These are phyloP conservation scores for Hyphopichia homilentoma DNA, from an alignment of 805 yeast species.

Conservation along the genomic window DNA sequence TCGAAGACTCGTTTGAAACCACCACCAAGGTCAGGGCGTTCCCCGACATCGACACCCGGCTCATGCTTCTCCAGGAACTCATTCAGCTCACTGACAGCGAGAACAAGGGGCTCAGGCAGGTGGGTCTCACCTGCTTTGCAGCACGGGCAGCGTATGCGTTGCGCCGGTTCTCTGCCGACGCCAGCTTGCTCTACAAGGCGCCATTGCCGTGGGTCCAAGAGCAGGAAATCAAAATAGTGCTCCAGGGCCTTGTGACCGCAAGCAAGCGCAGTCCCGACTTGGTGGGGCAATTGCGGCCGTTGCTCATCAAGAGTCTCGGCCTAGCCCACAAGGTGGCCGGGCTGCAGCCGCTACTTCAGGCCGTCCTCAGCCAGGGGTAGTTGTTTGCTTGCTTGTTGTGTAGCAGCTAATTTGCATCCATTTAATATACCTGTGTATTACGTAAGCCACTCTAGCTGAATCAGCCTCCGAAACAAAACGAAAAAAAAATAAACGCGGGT, in stretches of 20 bases:
- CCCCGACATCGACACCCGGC: slow-evolving; percentile 47
- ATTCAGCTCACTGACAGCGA: slow-evolving; percentile 27
- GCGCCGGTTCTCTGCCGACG: slow-evolving; percentile 62
- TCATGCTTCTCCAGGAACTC: slow-evolving; percentile 50
- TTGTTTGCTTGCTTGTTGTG: too few relatives aligned
- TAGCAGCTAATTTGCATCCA: too few relatives aligned
- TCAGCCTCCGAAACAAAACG: too few relatives aligned
- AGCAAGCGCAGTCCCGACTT: too few relatives aligned
- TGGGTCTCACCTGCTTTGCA: slow-evolving; percentile 37
- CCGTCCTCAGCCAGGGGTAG: too few relatives aligned
- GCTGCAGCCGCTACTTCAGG: too few relatives aligned
- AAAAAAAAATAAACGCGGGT: too few relatives aligned
- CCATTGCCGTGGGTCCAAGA: slow-evolving; percentile 70
- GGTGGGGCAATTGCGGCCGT: too few relatives aligned
- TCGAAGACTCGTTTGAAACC: slow-evolving; percentile 57
- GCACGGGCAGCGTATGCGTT: slow-evolving; percentile 59
- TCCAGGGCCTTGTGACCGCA: slow-evolving; percentile 48
- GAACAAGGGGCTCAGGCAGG: slow-evolving; percentile 20
- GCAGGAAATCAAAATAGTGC: slow-evolving; percentile 50
- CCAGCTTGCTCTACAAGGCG: slow-evolving; percentile 49
- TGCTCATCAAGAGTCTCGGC: too few relatives aligned
- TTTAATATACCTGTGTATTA: too few relatives aligned
- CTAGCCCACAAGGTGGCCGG: too few relatives aligned
- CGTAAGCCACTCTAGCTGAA: too few relatives aligned
- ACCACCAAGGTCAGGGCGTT: slow-evolving; percentile 47